phyloP scores from a whole-genome alignment of 148 eudicot genomes.

The Linanthus parryae region DNA sequence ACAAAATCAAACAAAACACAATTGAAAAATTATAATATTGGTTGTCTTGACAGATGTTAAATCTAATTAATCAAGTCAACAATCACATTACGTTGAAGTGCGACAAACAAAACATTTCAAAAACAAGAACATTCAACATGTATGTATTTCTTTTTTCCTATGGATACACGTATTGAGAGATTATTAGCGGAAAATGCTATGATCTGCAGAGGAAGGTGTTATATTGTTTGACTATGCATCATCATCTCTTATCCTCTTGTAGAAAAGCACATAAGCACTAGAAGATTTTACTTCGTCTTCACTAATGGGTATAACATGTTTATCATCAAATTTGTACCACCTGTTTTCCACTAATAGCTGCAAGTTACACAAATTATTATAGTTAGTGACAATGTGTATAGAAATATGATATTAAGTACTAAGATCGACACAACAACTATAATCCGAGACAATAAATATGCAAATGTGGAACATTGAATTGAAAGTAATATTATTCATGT shows the following conservation, averaged over 20 bases:
- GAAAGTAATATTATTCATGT: no score
- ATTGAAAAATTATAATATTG: no score
- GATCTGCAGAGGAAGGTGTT: constrained; percentile 18
- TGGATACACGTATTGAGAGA: no score
- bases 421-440: background rate
- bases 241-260: constrained; percentile 51
- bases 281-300: constrained; percentile 78
- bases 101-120: no score
- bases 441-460: no score
- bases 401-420: background rate
- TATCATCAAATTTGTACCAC: constrained; percentile 87
- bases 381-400: background rate
- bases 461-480: background rate
- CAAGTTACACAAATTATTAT: constrained; percentile 3
- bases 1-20: no score
- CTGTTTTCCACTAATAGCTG: constrained; percentile 77
- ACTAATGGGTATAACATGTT: constrained; percentile 53
- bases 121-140: no score
- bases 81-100: no score
- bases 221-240: constrained; percentile 30
- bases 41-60: no score
- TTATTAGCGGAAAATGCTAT: no score
- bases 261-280: constrained; percentile 90
- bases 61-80: no score
- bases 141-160: no score